Evolutionary conservation across 2,329 filamentous ascomycete species (phyloP), one percentile per base, ranked within the genome.

Genomic region (Ilyonectria destructans): DNA sequence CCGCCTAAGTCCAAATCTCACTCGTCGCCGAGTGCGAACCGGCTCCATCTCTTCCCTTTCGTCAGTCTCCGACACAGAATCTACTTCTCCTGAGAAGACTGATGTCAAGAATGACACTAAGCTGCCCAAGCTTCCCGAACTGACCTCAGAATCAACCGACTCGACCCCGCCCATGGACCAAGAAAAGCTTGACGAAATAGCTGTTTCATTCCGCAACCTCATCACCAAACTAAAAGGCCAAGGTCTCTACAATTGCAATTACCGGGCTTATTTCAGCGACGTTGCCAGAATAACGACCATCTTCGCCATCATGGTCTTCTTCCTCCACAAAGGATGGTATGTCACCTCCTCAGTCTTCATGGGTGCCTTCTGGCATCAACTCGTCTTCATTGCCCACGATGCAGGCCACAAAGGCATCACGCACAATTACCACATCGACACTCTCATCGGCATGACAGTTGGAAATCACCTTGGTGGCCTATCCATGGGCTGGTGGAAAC

Each of bases 351-450:
- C n/a, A n/a, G n/a, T 93, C 55, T 94, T 91, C 73, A 85, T 98
- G 2, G 96, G 96, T 19, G 86, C 89, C 69, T 88, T 97, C 77
- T 98, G 96, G 96, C 96, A 98, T 78, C 96, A 98, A 79, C 87
- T 98, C 29, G 93, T 95, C 59, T 99, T 99, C 78, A 91, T 92
- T 1, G 96, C 93, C 67, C 96, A 98, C 81, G 96, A 99, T 85
- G 94, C 96, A 56, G 95, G 94, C 6, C 96, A 99, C 81, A 97
- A 97, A 92, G 96, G 94, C 73, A 97, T 98, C 75, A 99, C 96
- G 2, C 96, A 98, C 82, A 87, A 92, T 78, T 98, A 95, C 79
- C 90, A 93, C 57, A 82, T 90, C 43, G 96, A 99, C 80, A 92
- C 92, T 2, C 86, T 92, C 57, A 94, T 98, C 69, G 96, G 94